Base-by-base conservation (phyloP, 345 rosid genomes). In the Rhodamnia argentea region DNA sequence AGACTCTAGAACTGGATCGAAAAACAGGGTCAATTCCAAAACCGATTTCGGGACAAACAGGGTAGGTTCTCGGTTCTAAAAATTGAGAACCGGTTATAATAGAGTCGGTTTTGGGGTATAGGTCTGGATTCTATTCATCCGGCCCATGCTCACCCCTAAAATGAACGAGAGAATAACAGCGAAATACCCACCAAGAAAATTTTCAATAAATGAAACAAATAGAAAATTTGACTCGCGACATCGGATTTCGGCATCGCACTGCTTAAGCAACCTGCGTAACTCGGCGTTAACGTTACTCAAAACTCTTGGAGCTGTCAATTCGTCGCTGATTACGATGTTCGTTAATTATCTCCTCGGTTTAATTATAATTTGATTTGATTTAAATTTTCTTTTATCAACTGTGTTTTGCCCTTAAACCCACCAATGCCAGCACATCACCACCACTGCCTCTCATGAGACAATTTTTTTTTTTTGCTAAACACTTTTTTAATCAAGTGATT, bases 61-160 rank as follows among this genome's bases (percentile, higher is more conserved):
- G 14, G 0, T 51, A 51, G 14, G 52, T 51, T 51, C 14, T 51
- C 11, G 13, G 4, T 51, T 51, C 4, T 3, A 51, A 51, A 51
- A 10, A 51, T 11, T 51, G 4, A 2, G 14, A 51, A 51, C 13
- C 13, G 13, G 14, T 51, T 11, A 40, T 40, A 40, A 40, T 5
- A 40, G 42, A 5, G 42, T 40, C 5, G 42, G 5, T 40, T 40
- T 40, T 5, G 5, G 42, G 42, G 42, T 40, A 3, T 40, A 40
- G 3, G 1, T 51, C 14, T 3, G 1, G 52, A 11, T 0, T 1
- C 14, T 51, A 51, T 0, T 13, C 14, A 51, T 18, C 42, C 42
- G 42, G 5, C 42, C 42, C 42, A 40, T 40, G 3, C 42, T 40
- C 42, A 40, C 42, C 42, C 42, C 42, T 40, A 40, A 40, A 40